These are phyloP conservation scores for Suhomyces chickasaworum DNA, from an alignment of 1,139 yeast genomes.

Conservation along the genomic window DNA sequence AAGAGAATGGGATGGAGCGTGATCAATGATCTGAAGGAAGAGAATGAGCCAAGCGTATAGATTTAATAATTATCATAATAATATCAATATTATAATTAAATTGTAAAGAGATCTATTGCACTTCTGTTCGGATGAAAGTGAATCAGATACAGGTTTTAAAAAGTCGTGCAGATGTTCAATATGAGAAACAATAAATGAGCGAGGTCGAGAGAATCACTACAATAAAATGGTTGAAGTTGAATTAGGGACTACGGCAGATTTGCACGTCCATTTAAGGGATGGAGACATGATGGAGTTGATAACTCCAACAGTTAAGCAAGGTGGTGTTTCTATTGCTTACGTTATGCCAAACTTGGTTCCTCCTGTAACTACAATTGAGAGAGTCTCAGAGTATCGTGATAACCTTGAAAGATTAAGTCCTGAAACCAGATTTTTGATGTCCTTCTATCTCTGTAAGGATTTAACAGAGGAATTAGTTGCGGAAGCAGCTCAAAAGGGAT, in stretches of 20 bases:
- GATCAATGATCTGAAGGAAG: slow-evolving; percentile 22
- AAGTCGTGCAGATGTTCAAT: not conserved
- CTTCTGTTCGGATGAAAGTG: too few relatives aligned
- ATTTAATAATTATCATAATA: not conserved
- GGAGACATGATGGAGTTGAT: slow-evolving; percentile 90
- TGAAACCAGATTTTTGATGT: slow-evolving; percentile 85
- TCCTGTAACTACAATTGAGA: slow-evolving; percentile 80
- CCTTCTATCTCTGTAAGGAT: slow-evolving; percentile 75
- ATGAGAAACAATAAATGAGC: not conserved
- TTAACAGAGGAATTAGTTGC: slow-evolving; percentile 83
- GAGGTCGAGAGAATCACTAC: not conserved
- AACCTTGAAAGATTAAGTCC: slow-evolving; percentile 72
- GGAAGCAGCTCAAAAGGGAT: slow-evolving; percentile 72
- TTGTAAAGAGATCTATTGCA: too few relatives aligned
- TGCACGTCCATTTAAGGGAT: slow-evolving; percentile 95
- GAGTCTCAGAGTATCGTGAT: slow-evolving; percentile 69
- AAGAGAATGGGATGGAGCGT: slow-evolving; percentile 61
- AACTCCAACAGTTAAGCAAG: slow-evolving; percentile 85
- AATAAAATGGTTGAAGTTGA: slow-evolving; percentile 42
- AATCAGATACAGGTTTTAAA: too few relatives aligned
- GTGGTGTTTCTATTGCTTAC: slow-evolving; percentile 89
- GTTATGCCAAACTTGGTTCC: slow-evolving; percentile 97
- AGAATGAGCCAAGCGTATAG: not conserved
- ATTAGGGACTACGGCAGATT: slow-evolving; percentile 87
- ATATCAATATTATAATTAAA: too few relatives aligned